Evolutionary conservation across 192 early-diverging fungal genomes (phyloP).

Genomic region (Spizellomyces punctatus): DNA sequence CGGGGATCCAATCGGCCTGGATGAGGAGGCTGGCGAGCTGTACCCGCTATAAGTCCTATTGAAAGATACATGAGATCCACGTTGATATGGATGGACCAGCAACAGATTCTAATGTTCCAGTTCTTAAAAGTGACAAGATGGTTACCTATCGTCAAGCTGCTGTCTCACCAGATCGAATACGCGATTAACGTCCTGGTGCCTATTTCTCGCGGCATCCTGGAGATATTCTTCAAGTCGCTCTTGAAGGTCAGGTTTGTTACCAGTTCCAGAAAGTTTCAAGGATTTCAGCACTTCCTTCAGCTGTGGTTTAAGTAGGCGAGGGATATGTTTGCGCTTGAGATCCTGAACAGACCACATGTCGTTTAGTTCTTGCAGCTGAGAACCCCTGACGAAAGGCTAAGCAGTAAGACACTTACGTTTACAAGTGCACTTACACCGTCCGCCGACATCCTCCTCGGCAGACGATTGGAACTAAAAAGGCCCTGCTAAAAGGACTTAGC

Average conservation of each 20-base stretch:
- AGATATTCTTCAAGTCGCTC: background rate
- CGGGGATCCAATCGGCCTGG: background rate
- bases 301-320: background rate
- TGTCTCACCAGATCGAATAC: background rate
- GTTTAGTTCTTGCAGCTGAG: too few relatives aligned
- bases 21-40: background rate
- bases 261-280: background rate
- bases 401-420: too few relatives aligned
- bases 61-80: background rate
- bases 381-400: too few relatives aligned
- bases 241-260: slow-evolving; percentile 7
- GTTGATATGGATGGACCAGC: background rate
- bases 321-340: background rate
- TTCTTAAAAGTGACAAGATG: background rate
- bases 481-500: too few relatives aligned
- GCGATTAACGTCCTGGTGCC: background rate
- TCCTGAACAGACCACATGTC: background rate
- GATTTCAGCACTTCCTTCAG: slow-evolving; percentile 11
- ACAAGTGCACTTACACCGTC: too few relatives aligned
- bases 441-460: too few relatives aligned
- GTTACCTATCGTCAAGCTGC: background rate
- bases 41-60: background rate
- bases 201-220: background rate
- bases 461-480: too few relatives aligned
- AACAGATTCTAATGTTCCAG: background rate